Evolutionary conservation across 106 monocot genomes (phyloP).

Genomic region (Triglochin maritima): DNA sequence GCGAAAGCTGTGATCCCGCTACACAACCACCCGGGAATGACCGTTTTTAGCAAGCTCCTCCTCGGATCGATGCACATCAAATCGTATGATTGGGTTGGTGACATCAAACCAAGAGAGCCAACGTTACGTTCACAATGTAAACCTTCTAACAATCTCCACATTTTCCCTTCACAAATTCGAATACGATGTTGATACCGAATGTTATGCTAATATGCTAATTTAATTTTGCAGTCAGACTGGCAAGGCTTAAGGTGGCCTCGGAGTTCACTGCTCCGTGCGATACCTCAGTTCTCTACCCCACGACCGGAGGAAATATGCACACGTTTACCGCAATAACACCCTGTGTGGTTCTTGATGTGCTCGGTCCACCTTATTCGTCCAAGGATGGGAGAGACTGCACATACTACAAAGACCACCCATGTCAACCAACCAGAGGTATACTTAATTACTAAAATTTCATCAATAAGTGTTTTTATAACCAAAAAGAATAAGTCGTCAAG

Average conservation of each 20-base stretch:
- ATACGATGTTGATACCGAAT: neutral
- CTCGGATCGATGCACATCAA: conserved; percentile 74
- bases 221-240: conserved; percentile 17
- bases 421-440: neutral
- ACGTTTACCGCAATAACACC: conserved; percentile 49
- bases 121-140: conserved; percentile 20
- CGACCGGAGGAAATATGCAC: conserved; percentile 76
- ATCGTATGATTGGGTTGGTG: conserved; percentile 59
- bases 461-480: too few relatives aligned
- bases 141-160: neutral
- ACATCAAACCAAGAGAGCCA: neutral
- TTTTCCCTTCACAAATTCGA: neutral
- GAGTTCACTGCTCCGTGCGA: conserved; percentile 52
- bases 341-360: conserved; percentile 60
- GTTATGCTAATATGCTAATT: neutral
- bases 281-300: conserved; percentile 57
- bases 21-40: conserved; percentile 88
- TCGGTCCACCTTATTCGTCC: conserved; percentile 69
- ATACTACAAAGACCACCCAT: conserved; percentile 51
- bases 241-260: conserved; percentile 39
- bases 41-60: conserved; percentile 72
- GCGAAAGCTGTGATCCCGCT: conserved; percentile 78
- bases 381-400: conserved; percentile 60
- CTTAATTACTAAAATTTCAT: neutral
- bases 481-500: too few relatives aligned